A percentile compares a stretch with the other conserved stretches of the same genome.
These are phyloP conservation scores for Tulasnella sp. DNA, from an alignment of 768 basidiomycete species.

Conservation along the genomic window DNA sequence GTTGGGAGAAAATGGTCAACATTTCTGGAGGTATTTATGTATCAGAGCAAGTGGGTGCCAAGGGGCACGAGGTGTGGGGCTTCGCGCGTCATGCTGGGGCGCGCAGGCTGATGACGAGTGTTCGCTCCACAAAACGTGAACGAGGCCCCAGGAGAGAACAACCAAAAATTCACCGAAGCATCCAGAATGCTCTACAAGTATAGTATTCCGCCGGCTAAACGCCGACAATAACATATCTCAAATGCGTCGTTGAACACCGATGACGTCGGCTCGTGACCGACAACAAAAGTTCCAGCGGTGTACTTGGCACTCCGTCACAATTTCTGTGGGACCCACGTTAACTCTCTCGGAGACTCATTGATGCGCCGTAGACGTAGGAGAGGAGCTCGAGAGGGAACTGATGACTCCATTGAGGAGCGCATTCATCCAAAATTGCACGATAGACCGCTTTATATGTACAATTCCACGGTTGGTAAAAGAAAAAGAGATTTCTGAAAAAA, in stretches of 20 bases:
- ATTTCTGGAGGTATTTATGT: background rate
- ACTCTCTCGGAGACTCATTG: too few species aligned
- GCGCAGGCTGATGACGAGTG: background rate
- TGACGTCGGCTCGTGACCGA: background rate
- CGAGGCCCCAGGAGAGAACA: background rate
- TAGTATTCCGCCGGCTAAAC: background rate
- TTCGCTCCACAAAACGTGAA: background rate
- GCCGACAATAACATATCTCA: too few species aligned
- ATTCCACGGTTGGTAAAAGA: background rate
- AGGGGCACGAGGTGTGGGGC: background rate
- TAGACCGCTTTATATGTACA: background rate
- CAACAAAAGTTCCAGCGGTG: background rate
- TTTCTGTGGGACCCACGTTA: background rate
- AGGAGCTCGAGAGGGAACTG: too few species aligned
- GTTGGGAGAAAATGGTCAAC: background rate
- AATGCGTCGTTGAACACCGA: background rate
- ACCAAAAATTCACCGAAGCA: background rate
- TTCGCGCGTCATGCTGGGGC: background rate
- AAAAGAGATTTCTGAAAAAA: background rate
- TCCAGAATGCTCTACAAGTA: background rate
- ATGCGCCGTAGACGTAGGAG: too few species aligned
- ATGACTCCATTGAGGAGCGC: too few species aligned
- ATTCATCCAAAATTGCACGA: background rate
- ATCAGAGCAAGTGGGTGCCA: background rate
- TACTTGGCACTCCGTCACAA: background rate